Percentiles rank a stretch among this genome's conserved stretches.
phyloP scores from a whole-genome alignment of 2,329 filamentous ascomycete species.

The Ophiostoma himal-ulmi region DNA sequence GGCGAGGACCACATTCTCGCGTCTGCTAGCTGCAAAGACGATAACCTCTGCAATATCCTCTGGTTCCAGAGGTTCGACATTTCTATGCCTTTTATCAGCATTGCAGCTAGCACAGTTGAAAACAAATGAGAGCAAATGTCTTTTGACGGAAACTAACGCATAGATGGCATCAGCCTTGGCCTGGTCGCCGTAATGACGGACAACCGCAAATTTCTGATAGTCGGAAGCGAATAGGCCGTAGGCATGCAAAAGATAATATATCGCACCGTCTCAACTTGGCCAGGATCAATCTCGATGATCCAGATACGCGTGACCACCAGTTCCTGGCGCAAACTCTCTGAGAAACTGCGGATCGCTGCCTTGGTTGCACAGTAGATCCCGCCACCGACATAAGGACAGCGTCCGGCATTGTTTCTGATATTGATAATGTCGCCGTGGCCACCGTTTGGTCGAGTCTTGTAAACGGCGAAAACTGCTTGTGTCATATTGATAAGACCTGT shows the following conservation, averaged over 20 bases:
- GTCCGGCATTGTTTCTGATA: slow-evolving; percentile 79
- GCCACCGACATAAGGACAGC: slow-evolving; percentile 77
- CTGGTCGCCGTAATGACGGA: slow-evolving; percentile 85
- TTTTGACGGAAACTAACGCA: slow-evolving; percentile 49
- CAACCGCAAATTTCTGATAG: slow-evolving; percentile 66
- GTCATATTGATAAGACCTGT: slow-evolving; percentile 95
- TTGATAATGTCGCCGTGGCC: slow-evolving; percentile 93
- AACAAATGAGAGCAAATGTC: neutral
- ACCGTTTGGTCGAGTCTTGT: slow-evolving; percentile 62
- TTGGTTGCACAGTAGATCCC: slow-evolving; percentile 93
- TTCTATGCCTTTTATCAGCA: slow-evolving; percentile 39
- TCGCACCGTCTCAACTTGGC: slow-evolving; percentile 75
- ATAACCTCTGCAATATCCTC: slow-evolving; percentile 89
- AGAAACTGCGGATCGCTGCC: slow-evolving; percentile 79
- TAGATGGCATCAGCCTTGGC: slow-evolving; percentile 86
- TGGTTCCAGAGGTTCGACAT: slow-evolving; percentile 74
- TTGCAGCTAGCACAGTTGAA: neutral
- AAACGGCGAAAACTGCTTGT: slow-evolving; percentile 80
- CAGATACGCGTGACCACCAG: slow-evolving; percentile 73
- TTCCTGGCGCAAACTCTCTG: slow-evolving; percentile 75
- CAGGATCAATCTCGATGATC: slow-evolving; percentile 83
- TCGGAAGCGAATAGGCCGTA: neutral
- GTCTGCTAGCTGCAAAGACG: slow-evolving; percentile 75
- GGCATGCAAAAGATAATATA: neutral
- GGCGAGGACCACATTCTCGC: slow-evolving; percentile 85